Conservation (phyloP, 1,139 yeast species). For the Eremothecium coryli region DNA sequence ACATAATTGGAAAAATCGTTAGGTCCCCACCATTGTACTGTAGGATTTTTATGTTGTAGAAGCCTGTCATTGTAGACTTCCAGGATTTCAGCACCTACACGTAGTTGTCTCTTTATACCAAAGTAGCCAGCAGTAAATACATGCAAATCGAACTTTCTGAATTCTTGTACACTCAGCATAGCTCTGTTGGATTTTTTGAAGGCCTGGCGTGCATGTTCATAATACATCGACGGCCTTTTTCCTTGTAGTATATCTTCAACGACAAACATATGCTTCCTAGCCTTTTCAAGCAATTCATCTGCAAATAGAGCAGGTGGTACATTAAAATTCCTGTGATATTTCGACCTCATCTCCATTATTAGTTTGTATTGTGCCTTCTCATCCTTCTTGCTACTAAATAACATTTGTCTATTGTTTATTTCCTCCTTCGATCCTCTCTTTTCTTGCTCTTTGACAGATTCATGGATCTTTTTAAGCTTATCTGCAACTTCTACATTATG, state of each 20-base stretch:
- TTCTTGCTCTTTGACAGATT: background rate
- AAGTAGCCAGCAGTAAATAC: slow-evolving; percentile 51
- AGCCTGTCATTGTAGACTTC: slow-evolving; percentile 30
- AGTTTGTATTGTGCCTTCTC: slow-evolving; percentile 1
- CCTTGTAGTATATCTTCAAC: slow-evolving; percentile 41
- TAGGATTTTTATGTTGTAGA: slow-evolving; percentile 32
- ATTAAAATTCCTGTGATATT: slow-evolving; percentile 8
- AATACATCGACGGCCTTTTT: slow-evolving; percentile 38
- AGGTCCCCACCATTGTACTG: slow-evolving; percentile 53
- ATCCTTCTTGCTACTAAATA: slow-evolving; percentile 1
- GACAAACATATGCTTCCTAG: slow-evolving; percentile 29
- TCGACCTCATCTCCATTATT: slow-evolving; percentile 4
- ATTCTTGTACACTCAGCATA: slow-evolving; percentile 41
- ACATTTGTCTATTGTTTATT: background rate
- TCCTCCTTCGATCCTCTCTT: background rate
- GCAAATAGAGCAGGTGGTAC: slow-evolving; percentile 19
- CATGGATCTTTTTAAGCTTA: slow-evolving; percentile 2
- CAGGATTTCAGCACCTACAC: slow-evolving; percentile 37
- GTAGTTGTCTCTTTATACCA: slow-evolving; percentile 49
- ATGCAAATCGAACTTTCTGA: slow-evolving; percentile 39
- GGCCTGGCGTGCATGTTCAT: slow-evolving; percentile 39
- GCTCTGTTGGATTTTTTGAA: slow-evolving; percentile 34
- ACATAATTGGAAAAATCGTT: slow-evolving; percentile 49
- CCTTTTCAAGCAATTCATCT: slow-evolving; percentile 26
- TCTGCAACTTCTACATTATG: slow-evolving; percentile 1